Evolutionary conservation across 2,329 filamentous ascomycete species (phyloP), one percentile per base, ranked within the genome.

Genomic region (Nannizzia gypsea): DNA sequence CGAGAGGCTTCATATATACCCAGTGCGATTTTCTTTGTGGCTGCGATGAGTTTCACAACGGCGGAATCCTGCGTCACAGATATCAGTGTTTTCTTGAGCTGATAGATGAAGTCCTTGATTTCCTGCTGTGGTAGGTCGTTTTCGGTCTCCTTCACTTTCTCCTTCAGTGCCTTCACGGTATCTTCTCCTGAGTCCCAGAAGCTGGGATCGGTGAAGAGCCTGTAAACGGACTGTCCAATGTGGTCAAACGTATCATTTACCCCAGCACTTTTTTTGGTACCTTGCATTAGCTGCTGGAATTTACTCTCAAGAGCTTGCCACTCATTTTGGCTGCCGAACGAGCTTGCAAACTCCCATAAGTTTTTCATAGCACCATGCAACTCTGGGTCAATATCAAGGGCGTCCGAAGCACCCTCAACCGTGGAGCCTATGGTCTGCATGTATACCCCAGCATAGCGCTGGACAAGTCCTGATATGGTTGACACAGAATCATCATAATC

Each of bases 401-500:
- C 88, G 44, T 87, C 82, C 63, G 88, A 82, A 0, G 86, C 81
- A 1, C 83, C 81, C 24, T 83, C 78, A 1, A 85, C 77, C 0
- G 89, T 81, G 55, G 89, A 82, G 59, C 86, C 81, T 0, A 85
- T 81, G 0, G 85, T 86, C 38, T 84, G 83, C 0, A 89, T 89
- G 70, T 96, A 96, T 8, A 85, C 78, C 63, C 83, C 77, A 8
- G 88, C 86, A 71, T 95, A 96, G 46, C 86, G 83, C 68, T 90
- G 83, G 60, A 96, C 79, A 4, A 97, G 78, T 6, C 85, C 74
- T 0, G 88, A 83, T 34, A 97, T 73, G 0, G 85, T 90, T 0
- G 88, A 90, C 0, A 96, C 90, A 0, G 91, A 96, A 55, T 91
- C 85, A 0, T 87, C 84, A 70, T 97, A 97, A 70, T 96, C 90